Base-by-base conservation (phyloP, 148 eudicot species). In the Amaranthus cruentus region DNA sequence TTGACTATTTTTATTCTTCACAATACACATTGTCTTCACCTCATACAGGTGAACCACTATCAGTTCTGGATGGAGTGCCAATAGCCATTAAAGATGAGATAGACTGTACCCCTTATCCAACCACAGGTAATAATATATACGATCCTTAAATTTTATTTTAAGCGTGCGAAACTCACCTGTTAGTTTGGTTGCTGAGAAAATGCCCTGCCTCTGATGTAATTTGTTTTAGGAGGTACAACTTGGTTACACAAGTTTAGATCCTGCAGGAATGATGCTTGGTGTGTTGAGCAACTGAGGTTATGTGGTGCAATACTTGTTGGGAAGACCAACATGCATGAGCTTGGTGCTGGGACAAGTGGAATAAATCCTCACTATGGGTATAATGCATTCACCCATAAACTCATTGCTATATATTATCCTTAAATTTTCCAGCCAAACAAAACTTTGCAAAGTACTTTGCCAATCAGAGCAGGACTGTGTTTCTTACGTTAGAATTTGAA, bases 281-380 rank as follows among this genome's bases (percentile, higher is more conserved):
- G 97, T 79, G 97, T 96, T 66, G 79, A 79, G 63, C 82, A 87
- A 61, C 88, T 96, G 68, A 82, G 90, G 66, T 80, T 67, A 68
- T 96, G 99, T 69, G 97, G 99, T 75, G 97, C 97, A 55, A 56
- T 96, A 76, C 85, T 96, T 51, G 90, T 96, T 55, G 99, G 99
- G 28, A 96, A 96, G 80, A 92, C 99, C 46, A 96, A 96, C 75
- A 96, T 96, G 99, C 99, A 96, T 81, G 99, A 96, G 80, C 96
- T 96, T 69, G 99, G 99, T 55, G 90, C 94, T 15, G 99, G 99
- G 66, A 81, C 87, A n/a, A 92, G 96, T 83, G 99, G 99, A 57
- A 92, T 96, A 70, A 96, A 96, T 82, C 99, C 99, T 84, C 97
- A 96, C 80, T 90, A 96, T 12, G 97, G 99, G 99, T 96, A 86